These are phyloP conservation scores for Solanum lycopersicoides DNA, from an alignment of 257 asterid species.

Conservation along the genomic window DNA sequence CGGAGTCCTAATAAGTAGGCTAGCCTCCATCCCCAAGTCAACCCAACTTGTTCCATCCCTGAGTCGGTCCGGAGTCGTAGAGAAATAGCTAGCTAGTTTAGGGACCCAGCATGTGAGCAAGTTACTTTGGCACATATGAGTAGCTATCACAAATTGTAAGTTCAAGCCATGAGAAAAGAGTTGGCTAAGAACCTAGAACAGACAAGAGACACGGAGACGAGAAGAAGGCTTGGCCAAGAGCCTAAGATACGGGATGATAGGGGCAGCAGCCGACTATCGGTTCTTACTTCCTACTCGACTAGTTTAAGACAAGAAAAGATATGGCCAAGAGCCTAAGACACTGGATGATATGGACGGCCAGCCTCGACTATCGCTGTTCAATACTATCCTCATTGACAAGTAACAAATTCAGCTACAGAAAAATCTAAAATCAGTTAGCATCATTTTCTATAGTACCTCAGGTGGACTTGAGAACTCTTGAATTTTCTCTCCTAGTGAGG, in stretches of 20 bases:
- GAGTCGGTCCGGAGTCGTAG: neutral
- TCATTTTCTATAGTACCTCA: constrained; percentile 11
- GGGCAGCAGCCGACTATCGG: neutral
- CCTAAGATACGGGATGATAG: neutral
- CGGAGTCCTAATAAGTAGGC: neutral
- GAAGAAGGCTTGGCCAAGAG: neutral
- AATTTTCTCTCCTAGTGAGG: constrained; percentile 48
- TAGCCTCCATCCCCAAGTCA: neutral
- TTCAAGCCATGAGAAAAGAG: neutral
- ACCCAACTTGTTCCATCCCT: neutral
- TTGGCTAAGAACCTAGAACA: neutral
- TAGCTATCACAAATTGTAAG: neutral
- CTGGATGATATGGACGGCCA: neutral
- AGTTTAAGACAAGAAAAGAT: neutral
- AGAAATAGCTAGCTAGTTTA: neutral
- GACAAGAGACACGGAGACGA: neutral
- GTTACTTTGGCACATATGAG: neutral
- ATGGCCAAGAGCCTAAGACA: neutral
- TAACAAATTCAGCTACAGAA: neutral
- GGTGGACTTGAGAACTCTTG: constrained; percentile 28
- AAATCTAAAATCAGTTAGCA: neutral
- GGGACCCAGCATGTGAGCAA: neutral
- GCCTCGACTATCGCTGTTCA: neutral
- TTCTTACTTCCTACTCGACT: neutral
- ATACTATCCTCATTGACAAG: neutral